phyloP scores from a whole-genome alignment of 2,329 filamentous ascomycete species.

The Penicillium sp. region DNA sequence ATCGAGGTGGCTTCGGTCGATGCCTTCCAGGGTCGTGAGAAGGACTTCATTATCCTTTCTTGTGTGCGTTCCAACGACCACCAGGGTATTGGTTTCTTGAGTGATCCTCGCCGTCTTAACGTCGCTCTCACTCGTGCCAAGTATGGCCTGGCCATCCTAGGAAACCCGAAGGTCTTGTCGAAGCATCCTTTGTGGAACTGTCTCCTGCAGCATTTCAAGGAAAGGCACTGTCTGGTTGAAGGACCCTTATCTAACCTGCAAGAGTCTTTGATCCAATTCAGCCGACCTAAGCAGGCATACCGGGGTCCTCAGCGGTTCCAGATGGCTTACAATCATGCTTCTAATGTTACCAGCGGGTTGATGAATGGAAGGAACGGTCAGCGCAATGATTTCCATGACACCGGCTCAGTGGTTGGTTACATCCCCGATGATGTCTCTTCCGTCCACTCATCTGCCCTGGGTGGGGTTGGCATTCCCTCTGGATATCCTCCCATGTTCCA shows the following conservation, averaged over 20 bases:
- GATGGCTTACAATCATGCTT: slow-evolving; percentile 63
- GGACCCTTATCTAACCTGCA: slow-evolving; percentile 93
- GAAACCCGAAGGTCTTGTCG: slow-evolving; percentile 92
- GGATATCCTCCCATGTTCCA: slow-evolving; percentile 94
- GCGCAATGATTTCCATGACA: slow-evolving; percentile 56
- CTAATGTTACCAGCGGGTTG: slow-evolving; percentile 49
- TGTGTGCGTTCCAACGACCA: slow-evolving; percentile 98
- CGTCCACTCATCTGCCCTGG: slow-evolving; percentile 82
- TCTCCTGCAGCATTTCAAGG: slow-evolving; percentile 90
- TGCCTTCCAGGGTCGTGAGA: slow-evolving; percentile 96
- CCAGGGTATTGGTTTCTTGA: slow-evolving; percentile 97
- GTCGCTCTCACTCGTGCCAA: slow-evolving; percentile 94
- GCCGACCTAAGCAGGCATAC: slow-evolving; percentile 83
- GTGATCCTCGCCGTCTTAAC: slow-evolving; percentile 91
- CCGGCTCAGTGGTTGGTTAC: slow-evolving; percentile 87
- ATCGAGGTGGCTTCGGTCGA: slow-evolving; percentile 97
- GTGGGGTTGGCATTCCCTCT: slow-evolving; percentile 68
- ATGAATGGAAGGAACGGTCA: slow-evolving; percentile 45
- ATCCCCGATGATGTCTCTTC: slow-evolving; percentile 96
- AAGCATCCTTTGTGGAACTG: slow-evolving; percentile 98
- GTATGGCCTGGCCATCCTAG: slow-evolving; percentile 89
- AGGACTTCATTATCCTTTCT: slow-evolving; percentile 96
- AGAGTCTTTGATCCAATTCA: slow-evolving; percentile 87
- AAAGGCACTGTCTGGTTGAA: slow-evolving; percentile 89
- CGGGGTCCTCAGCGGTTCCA: slow-evolving; percentile 80